Conservation (phyloP, 2,329 filamentous ascomycete species). For the Thielaviopsis musarum region DNA sequence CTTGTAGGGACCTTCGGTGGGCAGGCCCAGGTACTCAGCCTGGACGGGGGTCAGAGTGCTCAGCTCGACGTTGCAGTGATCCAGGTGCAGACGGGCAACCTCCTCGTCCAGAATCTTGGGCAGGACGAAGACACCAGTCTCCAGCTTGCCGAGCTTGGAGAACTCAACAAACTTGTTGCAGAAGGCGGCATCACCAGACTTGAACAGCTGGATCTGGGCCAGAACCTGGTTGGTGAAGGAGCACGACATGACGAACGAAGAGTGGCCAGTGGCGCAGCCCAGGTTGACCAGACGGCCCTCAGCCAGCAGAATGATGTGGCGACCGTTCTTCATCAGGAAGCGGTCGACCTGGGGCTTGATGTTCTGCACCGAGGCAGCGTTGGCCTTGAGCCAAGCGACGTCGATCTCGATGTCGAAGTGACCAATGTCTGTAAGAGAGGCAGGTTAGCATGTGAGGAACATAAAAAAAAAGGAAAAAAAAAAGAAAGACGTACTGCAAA, state of each 20-base stretch:
- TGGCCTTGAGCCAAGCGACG: constrained; percentile 98
- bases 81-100: constrained; percentile 84
- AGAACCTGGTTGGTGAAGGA: constrained; percentile 99
- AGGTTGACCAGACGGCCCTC: constrained; percentile 99
- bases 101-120: constrained; percentile 99
- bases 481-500: constrained; percentile 57
- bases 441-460: constrained; percentile 14
- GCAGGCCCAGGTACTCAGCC: constrained; percentile 86
- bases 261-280: constrained; percentile 97
- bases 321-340: constrained; percentile 83
- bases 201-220: constrained; percentile 96
- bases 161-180: constrained; percentile 93
- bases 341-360: constrained; percentile 99
- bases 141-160: constrained; percentile 78
- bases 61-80: constrained; percentile 88
- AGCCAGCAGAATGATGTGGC: constrained; percentile 94
- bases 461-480: neutral
- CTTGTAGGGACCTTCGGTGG: constrained; percentile 87
- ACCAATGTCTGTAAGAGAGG: constrained; percentile 55
- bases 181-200: constrained; percentile 75
- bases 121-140: constrained; percentile 84
- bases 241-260: constrained; percentile 99
- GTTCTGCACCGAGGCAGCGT: constrained; percentile 83
- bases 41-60: constrained; percentile 70
- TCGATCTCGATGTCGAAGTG: constrained; percentile 99